phyloP scores from a whole-genome alignment of 129 eudicot species.

The Centella asiatica region DNA sequence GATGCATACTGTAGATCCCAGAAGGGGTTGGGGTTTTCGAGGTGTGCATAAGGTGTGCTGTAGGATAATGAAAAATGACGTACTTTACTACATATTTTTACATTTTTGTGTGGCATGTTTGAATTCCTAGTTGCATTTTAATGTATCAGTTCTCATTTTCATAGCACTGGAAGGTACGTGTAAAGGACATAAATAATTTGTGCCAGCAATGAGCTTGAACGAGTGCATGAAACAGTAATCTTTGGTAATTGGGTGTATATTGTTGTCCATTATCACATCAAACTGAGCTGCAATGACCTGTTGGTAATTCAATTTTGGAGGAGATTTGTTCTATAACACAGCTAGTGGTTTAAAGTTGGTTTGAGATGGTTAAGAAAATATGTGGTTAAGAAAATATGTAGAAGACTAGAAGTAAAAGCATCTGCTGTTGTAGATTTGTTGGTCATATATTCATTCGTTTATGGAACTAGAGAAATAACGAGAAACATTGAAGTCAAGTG shows the following conservation, averaged over 20 bases:
- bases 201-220: not conserved
- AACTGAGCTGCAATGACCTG: not conserved
- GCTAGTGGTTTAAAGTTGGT: too few species aligned
- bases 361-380: too few species aligned
- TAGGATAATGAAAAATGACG: not conserved
- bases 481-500: not conserved
- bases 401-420: too few species aligned
- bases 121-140: not conserved
- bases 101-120: not conserved
- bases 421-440: not conserved
- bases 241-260: not conserved
- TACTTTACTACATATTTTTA: not conserved
- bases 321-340: too few species aligned
- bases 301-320: too few species aligned
- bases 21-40: conserved; percentile 87
- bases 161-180: not conserved
- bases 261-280: not conserved
- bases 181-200: not conserved
- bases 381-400: not conserved
- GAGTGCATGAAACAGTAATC: not conserved
- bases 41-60: conserved; percentile 84
- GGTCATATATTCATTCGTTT: not conserved
- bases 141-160: not conserved
- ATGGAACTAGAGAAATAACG: not conserved
- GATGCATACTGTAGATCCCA: conserved; percentile 79